These are phyloP conservation scores for Diaporthe batatas DNA, from an alignment of 2,329 filamentous ascomycete species.

Conservation along the genomic window DNA sequence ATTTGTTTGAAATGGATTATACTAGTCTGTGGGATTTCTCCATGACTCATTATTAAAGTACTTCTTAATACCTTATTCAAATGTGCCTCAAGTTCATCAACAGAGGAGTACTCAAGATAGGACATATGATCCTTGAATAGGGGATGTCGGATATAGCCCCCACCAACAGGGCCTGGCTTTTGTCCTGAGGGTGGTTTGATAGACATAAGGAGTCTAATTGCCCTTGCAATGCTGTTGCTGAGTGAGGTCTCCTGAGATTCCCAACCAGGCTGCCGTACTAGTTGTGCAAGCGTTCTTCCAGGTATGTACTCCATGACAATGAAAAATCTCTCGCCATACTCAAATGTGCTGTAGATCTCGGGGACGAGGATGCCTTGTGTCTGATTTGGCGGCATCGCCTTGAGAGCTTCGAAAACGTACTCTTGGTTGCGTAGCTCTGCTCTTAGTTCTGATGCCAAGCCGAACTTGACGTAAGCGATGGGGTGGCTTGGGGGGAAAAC, in stretches of 20 bases:
- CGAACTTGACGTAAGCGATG: constrained; percentile 9
- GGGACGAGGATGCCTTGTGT: background rate
- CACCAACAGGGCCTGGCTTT: constrained; percentile 14
- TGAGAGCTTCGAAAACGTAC: background rate
- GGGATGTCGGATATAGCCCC: constrained; percentile 12
- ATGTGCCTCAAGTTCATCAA: background rate
- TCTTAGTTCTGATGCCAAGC: background rate
- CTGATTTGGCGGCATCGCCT: constrained; percentile 7
- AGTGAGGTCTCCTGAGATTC: background rate
- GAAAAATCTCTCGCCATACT: background rate
- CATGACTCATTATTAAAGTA: background rate
- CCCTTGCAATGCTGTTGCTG: background rate
- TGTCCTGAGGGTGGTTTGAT: background rate
- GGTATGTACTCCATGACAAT: constrained; percentile 21
- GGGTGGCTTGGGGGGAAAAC: background rate
- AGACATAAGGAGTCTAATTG: constrained; percentile 37
- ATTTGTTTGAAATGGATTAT: background rate
- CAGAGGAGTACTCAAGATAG: background rate
- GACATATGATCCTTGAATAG: constrained; percentile 17
- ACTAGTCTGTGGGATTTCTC: background rate
- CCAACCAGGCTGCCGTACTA: background rate
- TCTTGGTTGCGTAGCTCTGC: background rate
- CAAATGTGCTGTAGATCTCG: constrained; percentile 13
- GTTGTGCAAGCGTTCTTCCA: background rate
- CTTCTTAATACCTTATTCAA: background rate